A percentile compares a stretch with the other conserved stretches of the same genome.
Conservation (phyloP, 1,284 basidiomycete species). For the Apiotrichum montevideense region DNA sequence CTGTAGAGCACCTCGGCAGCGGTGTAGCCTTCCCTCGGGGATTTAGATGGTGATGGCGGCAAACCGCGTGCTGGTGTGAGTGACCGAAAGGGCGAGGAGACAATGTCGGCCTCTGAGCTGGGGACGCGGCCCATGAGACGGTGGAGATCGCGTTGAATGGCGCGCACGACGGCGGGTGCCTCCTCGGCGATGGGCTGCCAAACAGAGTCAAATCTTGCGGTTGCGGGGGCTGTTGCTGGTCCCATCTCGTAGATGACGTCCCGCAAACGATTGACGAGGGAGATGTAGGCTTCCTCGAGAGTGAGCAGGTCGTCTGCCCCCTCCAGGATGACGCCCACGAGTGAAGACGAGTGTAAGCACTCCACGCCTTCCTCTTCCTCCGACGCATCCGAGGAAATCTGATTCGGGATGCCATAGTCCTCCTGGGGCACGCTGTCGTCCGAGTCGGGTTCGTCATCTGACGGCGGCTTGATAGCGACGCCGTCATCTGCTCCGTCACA, state of each 20-base stretch:
- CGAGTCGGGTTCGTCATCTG: conserved; percentile 24
- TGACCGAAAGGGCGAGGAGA: conserved; percentile 29
- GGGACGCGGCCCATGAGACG: conserved; percentile 38
- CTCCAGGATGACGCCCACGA: conserved; percentile 37
- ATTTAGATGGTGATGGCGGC: conserved; percentile 5
- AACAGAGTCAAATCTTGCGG: background rate
- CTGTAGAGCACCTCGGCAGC: conserved; percentile 43
- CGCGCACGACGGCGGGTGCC: conserved; percentile 39
- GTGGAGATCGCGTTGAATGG: conserved; percentile 36
- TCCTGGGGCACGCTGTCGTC: conserved; percentile 20
- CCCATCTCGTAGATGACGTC: conserved; percentile 18
- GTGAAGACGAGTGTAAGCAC: conserved; percentile 28
- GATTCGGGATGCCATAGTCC: background rate
- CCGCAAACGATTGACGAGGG: conserved; percentile 26
- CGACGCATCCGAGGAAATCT: conserved; percentile 19
- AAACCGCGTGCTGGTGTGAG: background rate
- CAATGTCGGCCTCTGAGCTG: conserved; percentile 18
- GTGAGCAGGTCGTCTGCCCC: conserved; percentile 42
- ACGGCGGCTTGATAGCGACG: background rate
- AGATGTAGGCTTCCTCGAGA: conserved; percentile 41
- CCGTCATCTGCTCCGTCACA: conserved; percentile 13
- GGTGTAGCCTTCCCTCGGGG: conserved; percentile 36
- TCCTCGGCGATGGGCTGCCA: conserved; percentile 31
- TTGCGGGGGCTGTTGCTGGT: background rate
- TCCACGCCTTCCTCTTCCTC: conserved; percentile 34